Base-by-base conservation (phyloP, 192 early-diverging fungal species). In the Umbelopsis sp. region DNA sequence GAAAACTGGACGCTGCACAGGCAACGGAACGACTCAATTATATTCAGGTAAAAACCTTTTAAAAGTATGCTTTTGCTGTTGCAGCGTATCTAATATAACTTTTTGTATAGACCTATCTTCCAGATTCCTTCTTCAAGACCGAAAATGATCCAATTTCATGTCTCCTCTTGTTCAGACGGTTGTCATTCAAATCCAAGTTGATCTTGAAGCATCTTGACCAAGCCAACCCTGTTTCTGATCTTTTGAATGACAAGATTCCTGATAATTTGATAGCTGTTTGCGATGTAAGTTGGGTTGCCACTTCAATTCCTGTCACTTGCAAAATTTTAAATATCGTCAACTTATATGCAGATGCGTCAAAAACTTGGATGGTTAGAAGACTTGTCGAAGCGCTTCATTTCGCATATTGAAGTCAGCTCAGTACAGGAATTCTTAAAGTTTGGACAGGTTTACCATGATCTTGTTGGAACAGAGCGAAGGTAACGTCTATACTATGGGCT, bases 1-100 rank as follows among this genome's bases (percentile, higher is more conserved):
- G 92, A 13, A 91, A 92, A 49, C 78, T 98, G 20, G 95, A 98
- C 18, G 93, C 91, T 22, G 77, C 84, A 5, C 95, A 98, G 78
- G 94, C 93, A 1, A 84, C 82, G 1, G 90, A 93, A 75, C 88
- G 93, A 48, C 65, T 94, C 44, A 82, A 80, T 44, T 74, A 82
- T 53, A 82, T 88, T 15, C 76, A 83, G 61, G 74, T 75, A 64
- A 13, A 45, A 18, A 20, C 33, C 55, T 66, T 6, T 0, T 41
- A 22, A 20, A 70, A 1, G 3, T 30, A 2, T 30, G 27, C 27
- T 3, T 30, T 30, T 30, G 27, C 27, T 30, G 27, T 30, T 30
- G 1, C 84, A 46, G 18, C 85, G 16, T 46, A 23, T 33, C 49
- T 70, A 61, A 15, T 20, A 67, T 20, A 30, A 30, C 27, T 2